phyloP scores from a whole-genome alignment of 176 grass and related monocot species.

The Avena sativa region DNA sequence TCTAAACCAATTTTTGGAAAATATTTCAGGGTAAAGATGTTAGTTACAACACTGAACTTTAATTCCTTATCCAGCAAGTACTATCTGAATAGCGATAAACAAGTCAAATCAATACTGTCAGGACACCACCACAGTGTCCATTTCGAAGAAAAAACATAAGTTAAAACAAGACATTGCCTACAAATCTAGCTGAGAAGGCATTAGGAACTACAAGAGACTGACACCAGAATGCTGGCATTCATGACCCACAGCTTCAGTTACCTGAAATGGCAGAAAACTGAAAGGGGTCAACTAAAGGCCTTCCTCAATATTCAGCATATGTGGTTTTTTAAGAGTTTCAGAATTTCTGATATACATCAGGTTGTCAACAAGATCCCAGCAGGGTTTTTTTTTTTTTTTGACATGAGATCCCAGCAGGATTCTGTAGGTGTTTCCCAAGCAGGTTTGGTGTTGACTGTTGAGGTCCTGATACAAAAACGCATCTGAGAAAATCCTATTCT shows the following conservation, averaged over 20 bases:
- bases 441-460: too few relatives aligned
- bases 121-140: not conserved
- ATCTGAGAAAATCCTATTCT: not conserved
- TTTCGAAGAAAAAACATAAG: not conserved
- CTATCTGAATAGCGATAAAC: not conserved
- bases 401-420: too few relatives aligned
- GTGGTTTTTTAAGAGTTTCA: not conserved
- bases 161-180: not conserved
- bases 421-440: not conserved
- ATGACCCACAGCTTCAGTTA: slow-evolving; percentile 14
- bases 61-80: slow-evolving; percentile 13
- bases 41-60: not conserved
- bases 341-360: not conserved
- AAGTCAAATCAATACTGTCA: not conserved
- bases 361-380: not conserved
- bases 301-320: not conserved
- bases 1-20: not conserved
- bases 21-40: not conserved
- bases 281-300: not conserved
- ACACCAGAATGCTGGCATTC: not conserved
- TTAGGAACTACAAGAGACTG: not conserved
- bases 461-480: not conserved
- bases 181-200: slow-evolving; percentile 16
- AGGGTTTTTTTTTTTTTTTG: not conserved
- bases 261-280: slow-evolving; percentile 34